Conservation (phyloP, 345 rosid species). For the Populus tremula region DNA sequence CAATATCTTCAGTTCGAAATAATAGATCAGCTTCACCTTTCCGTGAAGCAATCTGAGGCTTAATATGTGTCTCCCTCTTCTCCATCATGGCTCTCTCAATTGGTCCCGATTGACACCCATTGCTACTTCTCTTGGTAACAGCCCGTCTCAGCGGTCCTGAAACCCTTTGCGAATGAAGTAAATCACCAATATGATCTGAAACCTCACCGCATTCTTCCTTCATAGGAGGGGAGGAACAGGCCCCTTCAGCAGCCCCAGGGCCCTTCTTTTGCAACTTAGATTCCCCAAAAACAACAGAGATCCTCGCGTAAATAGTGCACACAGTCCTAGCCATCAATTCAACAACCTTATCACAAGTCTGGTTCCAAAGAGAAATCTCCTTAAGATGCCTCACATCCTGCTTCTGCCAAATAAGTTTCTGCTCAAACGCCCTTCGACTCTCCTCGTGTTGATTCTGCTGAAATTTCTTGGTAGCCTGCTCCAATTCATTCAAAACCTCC, state of each 20-base stretch:
- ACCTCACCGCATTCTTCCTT: conserved; percentile 31
- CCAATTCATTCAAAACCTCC: conserved; percentile 89
- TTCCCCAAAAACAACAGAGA: conserved; percentile 63
- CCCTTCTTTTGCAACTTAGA: conserved; percentile 32
- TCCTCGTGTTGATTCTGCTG: conserved; percentile 77
- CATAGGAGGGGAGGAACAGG: conserved; percentile 16
- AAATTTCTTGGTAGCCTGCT: conserved; percentile 76
- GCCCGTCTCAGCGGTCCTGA: conserved; percentile 47
- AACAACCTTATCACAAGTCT: conserved; percentile 82
- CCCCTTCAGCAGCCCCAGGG: conserved; percentile 15
- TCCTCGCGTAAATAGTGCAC: conserved; percentile 76
- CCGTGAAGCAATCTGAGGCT: conserved; percentile 34
- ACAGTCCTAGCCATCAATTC: conserved; percentile 86
- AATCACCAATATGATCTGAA: conserved; percentile 26
- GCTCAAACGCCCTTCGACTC: conserved; percentile 80
- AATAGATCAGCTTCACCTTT: conserved; percentile 46
- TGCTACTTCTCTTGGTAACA: conserved; percentile 47
- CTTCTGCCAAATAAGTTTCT: conserved; percentile 92
- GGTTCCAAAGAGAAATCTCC: conserved; percentile 88
- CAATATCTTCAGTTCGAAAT: conserved; percentile 55
- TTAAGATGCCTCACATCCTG: conserved; percentile 86
- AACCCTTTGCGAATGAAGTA: conserved; percentile 20
- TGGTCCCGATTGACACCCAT: conserved; percentile 30
- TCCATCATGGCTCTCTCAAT: conserved; percentile 19
- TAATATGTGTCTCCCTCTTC: conserved; percentile 35